Evolutionary conservation across 2,329 filamentous ascomycete genomes (phyloP), one percentile per base, ranked within the genome.

Genomic region (Neophaeococcomyces mojaviensis): DNA sequence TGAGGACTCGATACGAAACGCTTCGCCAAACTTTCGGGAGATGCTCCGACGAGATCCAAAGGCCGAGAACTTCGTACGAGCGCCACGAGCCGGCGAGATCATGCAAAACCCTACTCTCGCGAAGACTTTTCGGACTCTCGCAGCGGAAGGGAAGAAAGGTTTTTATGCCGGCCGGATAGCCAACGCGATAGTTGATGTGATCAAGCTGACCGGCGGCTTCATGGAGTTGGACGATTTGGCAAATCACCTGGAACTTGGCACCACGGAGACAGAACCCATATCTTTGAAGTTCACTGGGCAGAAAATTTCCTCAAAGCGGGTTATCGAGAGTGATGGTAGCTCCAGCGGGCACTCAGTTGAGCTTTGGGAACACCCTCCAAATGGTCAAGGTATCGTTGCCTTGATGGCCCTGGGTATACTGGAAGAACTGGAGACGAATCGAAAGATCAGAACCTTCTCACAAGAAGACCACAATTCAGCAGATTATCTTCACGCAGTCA

Each of bases 361-460:
- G 60, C 71, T 98, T 1, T 97, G 90, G 90, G 92, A 98, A 61
- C 90, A 97, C 61, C 89, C 90, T 30, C 92, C 92, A 7, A 97
- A 97, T 58, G 89, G 92, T 0, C 92, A 97, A 66, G 92, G 92
- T 1, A 89, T 97, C 53, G 86, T 97, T 2, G 92, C 92, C 0
- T 71, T 97, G 26, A 95, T 97, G 83, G 86, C 92, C 0, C 72
- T 98, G 1, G 92, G 92, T 1, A 94, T 97, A 54, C 72, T 98
- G 39, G 82, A 96, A 62, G 81, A 89, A 61, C 75, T 97, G 1
- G 87, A 95, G 65, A 78, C 80, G 49, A 70, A 75, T 13, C 84
- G 83, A 32, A 80, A 80, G 57, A 88, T 97, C 49, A 81, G 84
- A 0, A 75, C 71, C 1, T 95, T 92, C 65, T 67, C 64, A 0